phyloP scores from a whole-genome alignment of 768 basidiomycete species.

The Xerocomus brunneocitrinus region DNA sequence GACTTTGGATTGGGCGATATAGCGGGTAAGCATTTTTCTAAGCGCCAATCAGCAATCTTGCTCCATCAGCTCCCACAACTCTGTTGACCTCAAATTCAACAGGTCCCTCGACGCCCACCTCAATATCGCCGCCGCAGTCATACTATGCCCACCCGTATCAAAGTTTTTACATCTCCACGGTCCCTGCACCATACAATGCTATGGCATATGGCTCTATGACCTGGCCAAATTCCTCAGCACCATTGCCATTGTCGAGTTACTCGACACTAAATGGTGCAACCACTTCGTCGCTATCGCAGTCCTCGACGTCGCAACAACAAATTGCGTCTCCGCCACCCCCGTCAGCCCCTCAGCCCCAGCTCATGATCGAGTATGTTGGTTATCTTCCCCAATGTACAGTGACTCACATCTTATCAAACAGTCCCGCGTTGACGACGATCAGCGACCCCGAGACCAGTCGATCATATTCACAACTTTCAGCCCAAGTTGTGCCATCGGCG shows the following conservation, averaged over 20 bases:
- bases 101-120: slow-evolving; percentile 38
- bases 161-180: slow-evolving; percentile 38
- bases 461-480: slow-evolving; percentile 43
- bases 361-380: slow-evolving; percentile 66
- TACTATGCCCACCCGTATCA: slow-evolving; percentile 41
- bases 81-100: slow-evolving; percentile 11
- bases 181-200: slow-evolving; percentile 47
- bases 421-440: slow-evolving; percentile 58
- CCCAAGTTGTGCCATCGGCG: slow-evolving; percentile 35
- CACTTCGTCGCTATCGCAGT: slow-evolving; percentile 35
- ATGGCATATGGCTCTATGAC: slow-evolving; percentile 48
- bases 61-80: not conserved
- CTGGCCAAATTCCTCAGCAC: slow-evolving; percentile 40
- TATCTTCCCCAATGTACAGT: slow-evolving; percentile 2
- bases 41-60: slow-evolving; percentile 24
- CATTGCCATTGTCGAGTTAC: slow-evolving; percentile 64
- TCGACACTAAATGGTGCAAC: slow-evolving; percentile 80
- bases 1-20: slow-evolving; percentile 42
- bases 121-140: slow-evolving; percentile 37
- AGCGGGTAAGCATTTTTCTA: slow-evolving; percentile 37
- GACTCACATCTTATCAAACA: slow-evolving; percentile 26
- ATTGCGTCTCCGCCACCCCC: slow-evolving; percentile 25
- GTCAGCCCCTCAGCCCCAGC: slow-evolving; percentile 29
- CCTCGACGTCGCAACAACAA: slow-evolving; percentile 30
- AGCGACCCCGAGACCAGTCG: slow-evolving; percentile 45